These are phyloP conservation scores for Paraleonurus japonicus DNA, from an alignment of 257 asterid species.

Conservation along the genomic window DNA sequence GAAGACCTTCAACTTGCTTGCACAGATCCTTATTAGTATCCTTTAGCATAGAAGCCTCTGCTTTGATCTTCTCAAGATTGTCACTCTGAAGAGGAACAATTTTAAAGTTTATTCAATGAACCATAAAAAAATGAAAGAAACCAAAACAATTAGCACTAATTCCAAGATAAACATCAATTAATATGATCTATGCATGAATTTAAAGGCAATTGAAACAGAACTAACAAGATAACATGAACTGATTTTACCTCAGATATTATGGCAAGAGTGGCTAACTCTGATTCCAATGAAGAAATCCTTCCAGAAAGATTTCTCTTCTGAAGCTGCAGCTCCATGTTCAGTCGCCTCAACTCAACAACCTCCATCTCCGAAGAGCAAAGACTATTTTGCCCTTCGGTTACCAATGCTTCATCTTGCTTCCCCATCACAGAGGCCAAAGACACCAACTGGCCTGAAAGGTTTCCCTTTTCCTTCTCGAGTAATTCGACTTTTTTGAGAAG, in stretches of 20 bases:
- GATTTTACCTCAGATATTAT: constrained; percentile 60
- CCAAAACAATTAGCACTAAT: neutral
- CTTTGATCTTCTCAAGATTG: constrained; percentile 59
- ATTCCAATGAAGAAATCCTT: constrained; percentile 63
- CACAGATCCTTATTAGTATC: constrained; percentile 74
- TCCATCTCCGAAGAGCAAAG: constrained; percentile 59
- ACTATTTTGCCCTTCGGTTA: constrained; percentile 33
- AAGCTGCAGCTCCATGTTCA: constrained; percentile 94
- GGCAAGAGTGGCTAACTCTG: constrained; percentile 47
- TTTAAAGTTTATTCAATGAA: neutral
- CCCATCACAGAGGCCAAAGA: constrained; percentile 42
- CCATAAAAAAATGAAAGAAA: neutral
- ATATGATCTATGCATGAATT: neutral
- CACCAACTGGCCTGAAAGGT: constrained; percentile 50
- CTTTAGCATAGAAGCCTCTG: constrained; percentile 73
- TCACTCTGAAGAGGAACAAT: constrained; percentile 47
- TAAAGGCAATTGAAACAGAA: neutral
- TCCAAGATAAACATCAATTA: neutral
- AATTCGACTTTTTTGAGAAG: constrained; percentile 52
- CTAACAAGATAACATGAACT: neutral
- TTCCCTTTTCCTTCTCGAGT: constrained; percentile 57
- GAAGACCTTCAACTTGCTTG: constrained; percentile 97
- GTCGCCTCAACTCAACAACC: constrained; percentile 79
- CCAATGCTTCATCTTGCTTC: constrained; percentile 36
- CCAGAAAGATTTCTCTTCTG: constrained; percentile 81